Evolutionary conservation across 306 rosid genomes (phyloP), one percentile per base, ranked within the genome.

Genomic region (Medicago arabica): DNA sequence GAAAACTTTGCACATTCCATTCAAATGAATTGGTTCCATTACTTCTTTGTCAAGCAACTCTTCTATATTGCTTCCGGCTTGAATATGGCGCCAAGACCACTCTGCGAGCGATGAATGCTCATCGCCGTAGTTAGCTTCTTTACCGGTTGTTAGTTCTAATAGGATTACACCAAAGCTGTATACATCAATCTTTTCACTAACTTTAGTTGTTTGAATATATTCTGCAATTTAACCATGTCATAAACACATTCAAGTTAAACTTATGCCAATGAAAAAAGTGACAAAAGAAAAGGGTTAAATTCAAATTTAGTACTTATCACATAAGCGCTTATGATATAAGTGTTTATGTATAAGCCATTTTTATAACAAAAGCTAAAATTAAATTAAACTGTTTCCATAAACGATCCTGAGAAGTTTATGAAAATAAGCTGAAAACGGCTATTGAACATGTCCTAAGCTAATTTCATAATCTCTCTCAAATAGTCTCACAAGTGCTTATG

Each of bases 111-210:
- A 79, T 28, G 90, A 85, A 81, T 89, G 47, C 18, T 86, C 93
- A 21, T 84, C 91, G 1, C 97, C 93, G 4, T 78, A 34, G 1
- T 46, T 82, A 25, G 97, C 91, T 79, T 90, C 90, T 77, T 79
- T 89, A 7, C 97, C 95, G 0, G 93, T 90, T 44, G 83, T 78
- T 46, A 93, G 81, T 75, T 93, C 98, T 61, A 93, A 72, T 46
- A 93, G 86, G 81, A 93, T 58, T 0, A 93, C 97, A 46, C 97
- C 98, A 12, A 85, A 93, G 79, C 97, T 89, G 47, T 78, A 93
- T 0, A 93, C 95, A 36, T 93, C 98, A 11, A 90, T 76, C 83
- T 90, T 93, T 85, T 93, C 95, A 65, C 85, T 89, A 3, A 89
- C 91, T 83, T 84, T 23, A 2, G 73, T 75, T 18, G 97, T 82